Evolutionary conservation across 2,329 filamentous ascomycete species (phyloP).

Genomic region (Trichoderma polysporum): DNA sequence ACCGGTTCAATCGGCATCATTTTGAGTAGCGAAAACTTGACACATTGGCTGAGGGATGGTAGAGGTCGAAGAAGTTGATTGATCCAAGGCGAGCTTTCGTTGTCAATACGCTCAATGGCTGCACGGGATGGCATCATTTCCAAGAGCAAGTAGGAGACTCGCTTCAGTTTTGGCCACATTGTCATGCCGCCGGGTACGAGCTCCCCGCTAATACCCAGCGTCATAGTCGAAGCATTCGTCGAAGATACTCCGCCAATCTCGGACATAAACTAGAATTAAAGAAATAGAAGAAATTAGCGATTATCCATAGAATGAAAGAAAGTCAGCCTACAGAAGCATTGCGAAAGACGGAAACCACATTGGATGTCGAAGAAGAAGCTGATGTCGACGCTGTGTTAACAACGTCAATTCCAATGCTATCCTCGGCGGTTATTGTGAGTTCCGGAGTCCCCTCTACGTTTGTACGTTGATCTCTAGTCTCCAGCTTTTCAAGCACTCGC

Average conservation of each 20-base stretch:
- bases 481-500: not conserved
- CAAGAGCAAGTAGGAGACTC: not conserved
- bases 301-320: not conserved
- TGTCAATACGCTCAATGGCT: constrained; percentile 4
- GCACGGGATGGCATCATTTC: constrained; percentile 4
- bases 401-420: constrained; percentile 2
- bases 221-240: not conserved
- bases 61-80: constrained; percentile 12
- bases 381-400: not conserved
- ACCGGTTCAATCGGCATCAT: constrained; percentile 10
- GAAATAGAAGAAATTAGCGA: not conserved
- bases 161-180: not conserved
- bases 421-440: not conserved
- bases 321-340: not conserved
- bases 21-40: constrained; percentile 12
- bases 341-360: constrained; percentile 7
- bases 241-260: not conserved
- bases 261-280: not conserved
- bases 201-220: too few species aligned
- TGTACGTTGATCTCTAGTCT: not conserved
- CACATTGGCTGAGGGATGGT: not conserved
- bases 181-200: not conserved
- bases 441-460: not conserved
- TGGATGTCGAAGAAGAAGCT: not conserved
- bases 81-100: constrained; percentile 17